Conservation (phyloP, 306 rosid species). For the Castanea mollissima region DNA sequence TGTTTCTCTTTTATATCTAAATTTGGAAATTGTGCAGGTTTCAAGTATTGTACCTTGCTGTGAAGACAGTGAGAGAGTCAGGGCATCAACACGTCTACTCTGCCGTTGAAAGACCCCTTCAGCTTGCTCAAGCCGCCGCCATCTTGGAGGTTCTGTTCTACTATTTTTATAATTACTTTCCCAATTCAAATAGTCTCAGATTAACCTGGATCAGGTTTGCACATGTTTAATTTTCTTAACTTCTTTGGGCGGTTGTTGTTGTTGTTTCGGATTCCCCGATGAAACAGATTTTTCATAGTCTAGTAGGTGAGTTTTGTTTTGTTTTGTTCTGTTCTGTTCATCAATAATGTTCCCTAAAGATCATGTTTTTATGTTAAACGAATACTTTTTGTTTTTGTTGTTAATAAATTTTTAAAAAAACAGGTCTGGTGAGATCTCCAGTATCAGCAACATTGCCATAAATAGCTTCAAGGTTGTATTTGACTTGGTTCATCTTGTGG, state of each 20-base stretch:
- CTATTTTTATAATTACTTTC: not conserved
- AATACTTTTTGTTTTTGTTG: slow-evolving; percentile 8
- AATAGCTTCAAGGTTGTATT: slow-evolving; percentile 66
- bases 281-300: slow-evolving; percentile 78
- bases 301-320: slow-evolving; percentile 62
- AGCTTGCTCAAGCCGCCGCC: slow-evolving; percentile 78
- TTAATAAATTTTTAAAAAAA: not conserved
- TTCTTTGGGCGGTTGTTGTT: not conserved
- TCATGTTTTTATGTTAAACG: not conserved
- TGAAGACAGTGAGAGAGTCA: slow-evolving; percentile 58
- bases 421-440: slow-evolving; percentile 90
- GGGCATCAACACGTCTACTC: slow-evolving; percentile 67
- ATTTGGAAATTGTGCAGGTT: slow-evolving; percentile 36
- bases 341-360: not conserved
- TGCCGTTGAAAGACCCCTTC: slow-evolving; percentile 71
- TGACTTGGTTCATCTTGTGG: slow-evolving; percentile 85
- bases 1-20: not conserved
- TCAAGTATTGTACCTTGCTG: slow-evolving; percentile 56
- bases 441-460: slow-evolving; percentile 80
- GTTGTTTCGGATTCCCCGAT: slow-evolving; percentile 22
- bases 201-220: not conserved
- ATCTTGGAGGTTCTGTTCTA: slow-evolving; percentile 52
- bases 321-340: not conserved
- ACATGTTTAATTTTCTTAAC: not conserved
- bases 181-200: not conserved